phyloP scores from a whole-genome alignment of 169 alveolate species.

The Plasmodium gallinaceum region DNA sequence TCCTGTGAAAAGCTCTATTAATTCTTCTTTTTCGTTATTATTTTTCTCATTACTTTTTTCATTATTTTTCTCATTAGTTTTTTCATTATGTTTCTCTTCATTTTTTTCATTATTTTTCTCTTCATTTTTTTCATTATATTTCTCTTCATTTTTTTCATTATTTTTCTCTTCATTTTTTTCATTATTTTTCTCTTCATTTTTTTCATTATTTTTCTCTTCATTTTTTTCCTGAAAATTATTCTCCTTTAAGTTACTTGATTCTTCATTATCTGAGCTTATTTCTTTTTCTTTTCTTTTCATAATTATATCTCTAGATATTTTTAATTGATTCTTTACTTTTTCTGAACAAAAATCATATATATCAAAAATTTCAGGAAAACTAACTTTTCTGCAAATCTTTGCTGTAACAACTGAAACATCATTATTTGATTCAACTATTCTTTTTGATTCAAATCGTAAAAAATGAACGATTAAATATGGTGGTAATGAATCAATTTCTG shows the following conservation, averaged over 20 bases:
- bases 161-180: background rate
- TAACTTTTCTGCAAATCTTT: conserved; percentile 94
- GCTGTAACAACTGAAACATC: conserved; percentile 95
- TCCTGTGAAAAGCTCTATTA: conserved; percentile 87
- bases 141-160: background rate
- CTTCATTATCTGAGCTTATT: background rate
- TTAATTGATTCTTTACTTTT: conserved; percentile 85
- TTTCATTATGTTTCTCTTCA: conserved; percentile 5
- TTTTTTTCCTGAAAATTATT: no score
- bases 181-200: background rate
- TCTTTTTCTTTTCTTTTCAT: conserved; percentile 81
- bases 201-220: background rate
- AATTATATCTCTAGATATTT: conserved; percentile 88
- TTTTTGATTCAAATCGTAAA: conserved; percentile 97
- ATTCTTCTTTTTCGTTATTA: conserved; percentile 50
- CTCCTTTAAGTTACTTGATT: no score
- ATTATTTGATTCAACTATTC: conserved; percentile 84
- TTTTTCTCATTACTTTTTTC: conserved; percentile 1
- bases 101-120: background rate
- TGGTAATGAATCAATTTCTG: conserved; percentile 92
- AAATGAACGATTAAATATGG: conserved; percentile 94
- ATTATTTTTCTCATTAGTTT: background rate
- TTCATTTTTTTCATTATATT: background rate
- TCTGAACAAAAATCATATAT: conserved; percentile 94
- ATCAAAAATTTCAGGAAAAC: conserved; percentile 94